These are phyloP conservation scores for Saussurea involucrata DNA, from an alignment of 129 eudicot species.

Conservation along the genomic window DNA sequence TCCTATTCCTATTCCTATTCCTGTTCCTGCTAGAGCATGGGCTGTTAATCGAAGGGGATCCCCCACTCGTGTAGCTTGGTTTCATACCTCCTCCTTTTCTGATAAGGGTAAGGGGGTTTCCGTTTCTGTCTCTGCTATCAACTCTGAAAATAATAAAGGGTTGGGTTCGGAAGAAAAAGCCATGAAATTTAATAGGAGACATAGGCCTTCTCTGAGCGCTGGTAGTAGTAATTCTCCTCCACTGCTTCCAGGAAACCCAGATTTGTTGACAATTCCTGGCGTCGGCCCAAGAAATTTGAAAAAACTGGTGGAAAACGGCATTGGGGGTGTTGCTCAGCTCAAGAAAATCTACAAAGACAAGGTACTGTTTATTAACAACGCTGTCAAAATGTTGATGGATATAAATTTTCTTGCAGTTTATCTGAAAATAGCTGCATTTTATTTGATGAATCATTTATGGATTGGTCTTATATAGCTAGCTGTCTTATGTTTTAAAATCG, in stretches of 20 bases:
- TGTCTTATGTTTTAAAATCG: too few species aligned
- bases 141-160: too few species aligned
- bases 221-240: slow-evolving; percentile 28
- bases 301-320: slow-evolving; percentile 82
- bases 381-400: too few species aligned
- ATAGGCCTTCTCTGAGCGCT: slow-evolving; percentile 25
- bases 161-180: slow-evolving; percentile 29
- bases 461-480: too few species aligned
- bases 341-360: slow-evolving; percentile 79
- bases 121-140: slow-evolving; percentile 28
- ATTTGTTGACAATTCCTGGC: slow-evolving; percentile 87
- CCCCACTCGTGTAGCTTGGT: slow-evolving; percentile 50
- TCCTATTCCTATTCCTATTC: slow-evolving; percentile 8
- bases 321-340: slow-evolving; percentile 85
- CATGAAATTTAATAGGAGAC: slow-evolving; percentile 53
- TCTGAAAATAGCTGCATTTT: too few species aligned
- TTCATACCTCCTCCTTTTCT: slow-evolving; percentile 21
- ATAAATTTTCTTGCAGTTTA: too few species aligned
- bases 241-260: slow-evolving; percentile 41
- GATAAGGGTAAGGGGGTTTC: slow-evolving; percentile 28
- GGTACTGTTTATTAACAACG: too few species aligned
- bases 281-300: slow-evolving; percentile 91
- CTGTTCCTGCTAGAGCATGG: slow-evolving; percentile 51
- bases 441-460: too few species aligned
- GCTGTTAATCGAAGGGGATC: slow-evolving; percentile 28